Conservation (phyloP, 257 asterid species). For the Verbena officinalis region DNA sequence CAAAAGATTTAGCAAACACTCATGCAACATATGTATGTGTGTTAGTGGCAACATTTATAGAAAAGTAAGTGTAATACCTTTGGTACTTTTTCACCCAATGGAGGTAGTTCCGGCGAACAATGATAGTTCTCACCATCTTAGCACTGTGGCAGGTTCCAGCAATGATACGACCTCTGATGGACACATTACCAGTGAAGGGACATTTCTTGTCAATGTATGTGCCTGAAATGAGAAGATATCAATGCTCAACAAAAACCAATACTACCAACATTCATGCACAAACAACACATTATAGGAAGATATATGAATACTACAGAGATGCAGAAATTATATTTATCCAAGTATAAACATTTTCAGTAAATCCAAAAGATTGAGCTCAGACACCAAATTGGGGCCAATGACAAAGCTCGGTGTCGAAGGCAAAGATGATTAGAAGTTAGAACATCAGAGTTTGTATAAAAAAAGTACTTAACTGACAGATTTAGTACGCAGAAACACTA, state of each 20-base stretch:
- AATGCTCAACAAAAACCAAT: neutral
- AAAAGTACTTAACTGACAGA: too few relatives aligned
- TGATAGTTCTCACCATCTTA: constrained; percentile 63
- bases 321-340: neutral
- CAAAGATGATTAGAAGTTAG: neutral
- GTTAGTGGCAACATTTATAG: too few relatives aligned
- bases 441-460: too few relatives aligned
- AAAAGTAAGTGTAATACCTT: constrained; percentile 32
- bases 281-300: neutral
- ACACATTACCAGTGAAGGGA: constrained; percentile 62
- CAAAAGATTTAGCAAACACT: too few relatives aligned
- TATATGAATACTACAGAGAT: neutral
- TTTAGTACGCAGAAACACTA: neutral
- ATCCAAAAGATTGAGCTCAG: neutral
- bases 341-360: neutral
- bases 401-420: neutral
- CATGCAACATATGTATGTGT: too few relatives aligned
- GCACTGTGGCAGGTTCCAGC: constrained; percentile 78
- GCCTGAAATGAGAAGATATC: constrained; percentile 12
- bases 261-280: neutral
- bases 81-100: constrained; percentile 70
- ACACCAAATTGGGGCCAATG: neutral
- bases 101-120: constrained; percentile 56
- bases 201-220: constrained; percentile 57
- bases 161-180: constrained; percentile 69